Evolutionary conservation across 2,329 filamentous ascomycete genomes (phyloP).

Genomic region (Fusarium succisae): DNA sequence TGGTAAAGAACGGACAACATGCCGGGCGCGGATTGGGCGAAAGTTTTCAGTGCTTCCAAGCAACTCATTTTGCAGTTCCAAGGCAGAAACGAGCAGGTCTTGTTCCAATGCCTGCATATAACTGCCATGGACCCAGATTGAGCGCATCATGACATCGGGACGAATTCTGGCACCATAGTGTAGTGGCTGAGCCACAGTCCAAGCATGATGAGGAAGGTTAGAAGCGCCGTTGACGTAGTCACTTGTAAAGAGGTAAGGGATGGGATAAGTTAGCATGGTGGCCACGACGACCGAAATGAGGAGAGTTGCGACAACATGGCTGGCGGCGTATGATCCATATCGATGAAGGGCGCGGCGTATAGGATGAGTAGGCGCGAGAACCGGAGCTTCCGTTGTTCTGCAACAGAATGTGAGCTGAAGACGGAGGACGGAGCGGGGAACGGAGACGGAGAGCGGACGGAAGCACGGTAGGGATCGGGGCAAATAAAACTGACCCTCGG

Average conservation of each 20-base stretch:
- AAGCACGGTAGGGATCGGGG: conserved; percentile 14
- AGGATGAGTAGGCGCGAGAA: conserved; percentile 70
- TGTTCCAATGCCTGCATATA: conserved; percentile 80
- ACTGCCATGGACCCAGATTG: conserved; percentile 82
- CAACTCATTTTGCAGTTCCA: conserved; percentile 75
- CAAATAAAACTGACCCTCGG: conserved; percentile 69
- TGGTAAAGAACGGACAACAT: conserved; percentile 40
- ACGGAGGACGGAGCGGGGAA: conserved; percentile 12
- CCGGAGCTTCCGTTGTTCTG: conserved; percentile 79
- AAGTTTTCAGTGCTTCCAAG: conserved; percentile 69
- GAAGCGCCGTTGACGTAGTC: conserved; percentile 77
- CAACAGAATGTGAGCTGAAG: conserved; percentile 30
- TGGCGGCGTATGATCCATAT: conserved; percentile 75
- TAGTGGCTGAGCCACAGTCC: conserved; percentile 77
- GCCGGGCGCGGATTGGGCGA: conserved; percentile 54
- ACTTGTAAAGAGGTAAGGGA: conserved; percentile 77
- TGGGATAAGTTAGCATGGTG: conserved; percentile 76
- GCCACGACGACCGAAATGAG: conserved; percentile 78
- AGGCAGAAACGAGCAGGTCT: conserved; percentile 70
- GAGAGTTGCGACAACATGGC: conserved; percentile 78
- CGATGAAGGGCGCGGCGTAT: conserved; percentile 71
- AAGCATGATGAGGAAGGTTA: conserved; percentile 80
- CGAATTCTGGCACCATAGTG: conserved; percentile 58
- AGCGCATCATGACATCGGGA: conserved; percentile 82
- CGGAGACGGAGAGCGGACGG: conserved; percentile 20